These are phyloP conservation scores for Danielia reshetovae DNA, from an alignment of 805 yeast genomes.

Conservation along the genomic window DNA sequence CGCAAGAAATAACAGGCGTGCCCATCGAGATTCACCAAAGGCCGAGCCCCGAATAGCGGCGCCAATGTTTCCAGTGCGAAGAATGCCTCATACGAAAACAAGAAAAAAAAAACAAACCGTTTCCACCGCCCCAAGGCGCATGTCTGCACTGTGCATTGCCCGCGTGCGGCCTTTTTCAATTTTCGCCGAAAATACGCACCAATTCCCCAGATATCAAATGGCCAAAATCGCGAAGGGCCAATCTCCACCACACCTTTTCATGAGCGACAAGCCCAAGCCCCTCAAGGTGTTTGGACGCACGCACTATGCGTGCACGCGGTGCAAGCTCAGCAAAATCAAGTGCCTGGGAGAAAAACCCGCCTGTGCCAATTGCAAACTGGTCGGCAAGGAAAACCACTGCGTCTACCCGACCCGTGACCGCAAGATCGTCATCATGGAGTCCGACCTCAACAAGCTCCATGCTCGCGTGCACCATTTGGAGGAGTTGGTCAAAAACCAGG, in stretches of 20 bases:
- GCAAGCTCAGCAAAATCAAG: conserved; percentile 37
- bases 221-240: background rate
- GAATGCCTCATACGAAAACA: no score
- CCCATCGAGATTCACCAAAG: no score
- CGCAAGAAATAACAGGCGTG: no score
- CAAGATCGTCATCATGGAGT: conserved; percentile 41
- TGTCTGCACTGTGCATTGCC: no score
- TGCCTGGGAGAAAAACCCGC: conserved; percentile 42
- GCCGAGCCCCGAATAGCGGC: no score
- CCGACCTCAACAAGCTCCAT: conserved; percentile 33
- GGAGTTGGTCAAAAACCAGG: conserved; percentile 11
- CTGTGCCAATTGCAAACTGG: conserved; percentile 36
- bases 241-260: background rate
- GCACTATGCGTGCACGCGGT: conserved; percentile 42
- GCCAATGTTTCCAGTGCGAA: no score
- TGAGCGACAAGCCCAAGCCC: conserved; percentile 22
- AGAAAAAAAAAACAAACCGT: no score
- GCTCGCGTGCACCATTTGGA: conserved; percentile 30
- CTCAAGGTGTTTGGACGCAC: conserved; percentile 39
- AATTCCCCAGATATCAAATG: no score
- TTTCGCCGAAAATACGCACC: no score
- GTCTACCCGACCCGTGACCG: conserved; percentile 36
- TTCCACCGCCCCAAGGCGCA: no score
- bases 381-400: conserved; percentile 29
- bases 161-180: no score